Evolutionary conservation across 306 rosid species (phyloP).

Genomic region (Phaseolus lunatus): DNA sequence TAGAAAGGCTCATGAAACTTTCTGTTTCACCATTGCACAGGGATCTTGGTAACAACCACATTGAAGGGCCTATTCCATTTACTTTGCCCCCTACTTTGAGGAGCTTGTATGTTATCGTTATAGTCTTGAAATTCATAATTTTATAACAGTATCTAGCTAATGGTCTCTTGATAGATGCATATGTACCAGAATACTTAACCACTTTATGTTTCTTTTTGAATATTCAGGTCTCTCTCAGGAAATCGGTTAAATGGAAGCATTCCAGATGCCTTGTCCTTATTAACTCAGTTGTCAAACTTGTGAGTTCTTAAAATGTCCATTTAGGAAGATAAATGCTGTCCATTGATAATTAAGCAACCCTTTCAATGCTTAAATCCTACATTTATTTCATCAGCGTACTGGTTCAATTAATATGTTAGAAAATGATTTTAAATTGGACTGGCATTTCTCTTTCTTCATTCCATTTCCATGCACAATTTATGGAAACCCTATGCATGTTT

Average conservation of each 20-base stretch:
- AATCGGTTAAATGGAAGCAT: slow-evolving; percentile 69
- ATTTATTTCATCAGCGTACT: slow-evolving; percentile 58
- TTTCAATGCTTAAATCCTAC: slow-evolving; percentile 59
- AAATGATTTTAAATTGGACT: slow-evolving; percentile 23
- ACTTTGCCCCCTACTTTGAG: slow-evolving; percentile 63
- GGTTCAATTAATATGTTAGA: slow-evolving; percentile 59
- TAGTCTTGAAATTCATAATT: neutral
- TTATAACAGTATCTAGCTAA: neutral
- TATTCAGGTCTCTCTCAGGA: slow-evolving; percentile 61
- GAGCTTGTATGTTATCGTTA: slow-evolving; percentile 60
- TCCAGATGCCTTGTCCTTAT: slow-evolving; percentile 52
- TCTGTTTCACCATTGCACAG: slow-evolving; percentile 56
- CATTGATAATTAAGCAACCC: slow-evolving; percentile 48
- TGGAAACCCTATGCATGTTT: slow-evolving; percentile 6
- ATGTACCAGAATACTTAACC: neutral
- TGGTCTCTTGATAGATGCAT: neutral
- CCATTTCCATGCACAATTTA: slow-evolving; percentile 4
- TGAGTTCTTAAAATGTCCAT: slow-evolving; percentile 50
- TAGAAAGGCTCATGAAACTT: slow-evolving; percentile 40
- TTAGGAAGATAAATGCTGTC: slow-evolving; percentile 25
- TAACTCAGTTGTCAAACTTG: slow-evolving; percentile 58
- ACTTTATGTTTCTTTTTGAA: slow-evolving; percentile 23
- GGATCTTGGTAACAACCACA: slow-evolving; percentile 72
- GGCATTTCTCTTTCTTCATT: slow-evolving; percentile 15
- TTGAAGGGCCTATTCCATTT: slow-evolving; percentile 69